phyloP scores from a whole-genome alignment of 2,329 filamentous ascomycete genomes.

The Phialophora chinensis region DNA sequence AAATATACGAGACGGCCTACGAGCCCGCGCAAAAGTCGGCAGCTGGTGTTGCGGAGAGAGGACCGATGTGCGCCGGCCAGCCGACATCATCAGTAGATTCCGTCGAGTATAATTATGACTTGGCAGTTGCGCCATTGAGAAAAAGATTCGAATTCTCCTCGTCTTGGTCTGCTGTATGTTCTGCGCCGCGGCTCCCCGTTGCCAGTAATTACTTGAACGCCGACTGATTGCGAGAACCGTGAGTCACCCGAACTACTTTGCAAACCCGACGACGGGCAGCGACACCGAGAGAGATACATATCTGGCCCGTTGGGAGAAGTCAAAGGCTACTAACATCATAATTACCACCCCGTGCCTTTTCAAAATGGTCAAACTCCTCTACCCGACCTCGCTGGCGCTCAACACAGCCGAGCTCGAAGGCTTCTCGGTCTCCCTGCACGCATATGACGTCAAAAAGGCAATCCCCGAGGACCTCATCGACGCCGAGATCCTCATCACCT shows the following conservation, averaged over 20 bases:
- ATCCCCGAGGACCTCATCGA: conserved; percentile 65
- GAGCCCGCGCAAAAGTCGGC: not conserved
- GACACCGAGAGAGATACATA: no score
- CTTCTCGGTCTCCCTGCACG: conserved; percentile 63
- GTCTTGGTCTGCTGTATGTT: not conserved
- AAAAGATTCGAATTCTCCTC: not conserved
- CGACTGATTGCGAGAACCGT: no score
- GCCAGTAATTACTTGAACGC: not conserved
- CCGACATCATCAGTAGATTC: not conserved
- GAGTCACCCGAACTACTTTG: no score
- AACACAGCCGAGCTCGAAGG: conserved; percentile 62
- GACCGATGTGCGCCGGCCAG: conserved; percentile 3
- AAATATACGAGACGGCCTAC: not conserved
- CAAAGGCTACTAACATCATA: no score
- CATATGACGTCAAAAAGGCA: conserved; percentile 63
- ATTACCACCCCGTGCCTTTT: no score
- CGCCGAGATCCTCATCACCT: conserved; percentile 67
- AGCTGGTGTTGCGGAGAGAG: conserved; percentile 5
- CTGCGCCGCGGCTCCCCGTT: no score
- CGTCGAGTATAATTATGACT: not conserved
- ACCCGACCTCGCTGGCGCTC: conserved; percentile 67
- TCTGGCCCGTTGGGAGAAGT: no score
- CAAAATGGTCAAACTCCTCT: conserved; percentile 64
- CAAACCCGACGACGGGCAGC: no score
- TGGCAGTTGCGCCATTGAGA: not conserved